Conservation (phyloP, 805 yeast genomes). For the Hanseniaspora meyeri region DNA sequence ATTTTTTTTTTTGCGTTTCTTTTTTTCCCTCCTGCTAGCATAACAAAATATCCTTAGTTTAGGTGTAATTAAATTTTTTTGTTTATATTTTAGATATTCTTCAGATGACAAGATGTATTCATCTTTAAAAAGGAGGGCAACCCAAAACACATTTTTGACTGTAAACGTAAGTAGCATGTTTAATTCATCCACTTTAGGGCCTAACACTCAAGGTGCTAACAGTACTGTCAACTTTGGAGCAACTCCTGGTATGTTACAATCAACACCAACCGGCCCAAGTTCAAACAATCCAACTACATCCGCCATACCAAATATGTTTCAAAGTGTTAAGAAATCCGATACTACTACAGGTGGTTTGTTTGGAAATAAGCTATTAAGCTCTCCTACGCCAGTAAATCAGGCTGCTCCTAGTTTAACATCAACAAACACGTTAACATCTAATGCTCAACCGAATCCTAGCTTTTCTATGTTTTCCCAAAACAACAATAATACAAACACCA, state of each 20-base stretch:
- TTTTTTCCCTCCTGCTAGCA: no score
- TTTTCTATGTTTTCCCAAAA: conserved; percentile 9
- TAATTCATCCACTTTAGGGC: neutral
- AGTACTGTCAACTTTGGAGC: conserved; percentile 8
- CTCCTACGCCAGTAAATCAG: neutral
- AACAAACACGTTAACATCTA: neutral
- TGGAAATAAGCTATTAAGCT: neutral
- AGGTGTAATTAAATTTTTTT: no score
- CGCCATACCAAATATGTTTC: neutral
- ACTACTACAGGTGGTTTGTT: conserved; percentile 5
- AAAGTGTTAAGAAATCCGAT: neutral
- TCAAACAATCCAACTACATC: neutral
- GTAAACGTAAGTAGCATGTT: neutral
- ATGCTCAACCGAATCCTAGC: neutral
- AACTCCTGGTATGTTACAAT: neutral
- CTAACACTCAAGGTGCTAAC: neutral
- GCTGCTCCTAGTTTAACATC: neutral
- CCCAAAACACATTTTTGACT: no score
- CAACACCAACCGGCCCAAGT: conserved; percentile 4
- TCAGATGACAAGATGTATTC: no score
- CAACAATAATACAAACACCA: neutral
- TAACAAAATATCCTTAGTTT: no score
- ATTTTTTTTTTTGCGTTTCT: no score
- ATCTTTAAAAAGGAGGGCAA: no score
- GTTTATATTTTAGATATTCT: no score